Percentiles rank a stretch among this genome's conserved stretches.
Conservation (phyloP, 148 eudicot genomes). For the Amaranthus hypochondriacus region DNA sequence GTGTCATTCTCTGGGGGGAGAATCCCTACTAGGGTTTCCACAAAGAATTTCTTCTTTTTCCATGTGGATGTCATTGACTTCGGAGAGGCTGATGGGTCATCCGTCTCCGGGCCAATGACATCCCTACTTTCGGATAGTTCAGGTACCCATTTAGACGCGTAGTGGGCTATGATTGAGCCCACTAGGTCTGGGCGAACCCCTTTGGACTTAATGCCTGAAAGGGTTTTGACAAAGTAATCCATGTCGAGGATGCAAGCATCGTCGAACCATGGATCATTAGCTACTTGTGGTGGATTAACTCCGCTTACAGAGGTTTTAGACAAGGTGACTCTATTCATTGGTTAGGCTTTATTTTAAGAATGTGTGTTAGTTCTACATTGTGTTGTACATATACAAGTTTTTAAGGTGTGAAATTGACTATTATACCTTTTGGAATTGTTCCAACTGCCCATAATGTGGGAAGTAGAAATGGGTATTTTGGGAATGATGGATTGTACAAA, state of each 20-base stretch:
- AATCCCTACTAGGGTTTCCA: slow-evolving; percentile 57
- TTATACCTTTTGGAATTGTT: slow-evolving; percentile 2
- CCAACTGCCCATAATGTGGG: too few species aligned
- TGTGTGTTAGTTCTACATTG: background rate
- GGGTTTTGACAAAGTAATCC: slow-evolving; percentile 68
- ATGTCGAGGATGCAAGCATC: slow-evolving; percentile 56
- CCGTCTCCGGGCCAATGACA: background rate
- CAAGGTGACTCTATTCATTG: slow-evolving; percentile 29
- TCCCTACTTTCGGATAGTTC: slow-evolving; percentile 44
- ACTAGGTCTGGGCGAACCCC: slow-evolving; percentile 70
- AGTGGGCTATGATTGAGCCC: slow-evolving; percentile 76
- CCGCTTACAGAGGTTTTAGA: slow-evolving; percentile 12
- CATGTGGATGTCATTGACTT: slow-evolving; percentile 42
- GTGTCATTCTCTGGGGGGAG: slow-evolving; percentile 69
- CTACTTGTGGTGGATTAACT: slow-evolving; percentile 14
- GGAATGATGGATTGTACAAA: slow-evolving; percentile 6
- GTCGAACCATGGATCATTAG: slow-evolving; percentile 41
- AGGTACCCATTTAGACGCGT: slow-evolving; percentile 77
- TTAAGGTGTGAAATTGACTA: background rate
- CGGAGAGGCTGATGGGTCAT: slow-evolving; percentile 20
- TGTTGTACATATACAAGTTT: background rate
- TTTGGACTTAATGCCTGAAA: slow-evolving; percentile 54
- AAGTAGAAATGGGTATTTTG: slow-evolving; percentile 15
- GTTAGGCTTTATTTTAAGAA: background rate
- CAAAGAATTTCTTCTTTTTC: slow-evolving; percentile 59